A percentile compares a stretch with the other conserved stretches of the same genome.
Evolutionary conservation across 768 basidiomycete genomes (phyloP).

Genomic region (Serendipita sp.): DNA sequence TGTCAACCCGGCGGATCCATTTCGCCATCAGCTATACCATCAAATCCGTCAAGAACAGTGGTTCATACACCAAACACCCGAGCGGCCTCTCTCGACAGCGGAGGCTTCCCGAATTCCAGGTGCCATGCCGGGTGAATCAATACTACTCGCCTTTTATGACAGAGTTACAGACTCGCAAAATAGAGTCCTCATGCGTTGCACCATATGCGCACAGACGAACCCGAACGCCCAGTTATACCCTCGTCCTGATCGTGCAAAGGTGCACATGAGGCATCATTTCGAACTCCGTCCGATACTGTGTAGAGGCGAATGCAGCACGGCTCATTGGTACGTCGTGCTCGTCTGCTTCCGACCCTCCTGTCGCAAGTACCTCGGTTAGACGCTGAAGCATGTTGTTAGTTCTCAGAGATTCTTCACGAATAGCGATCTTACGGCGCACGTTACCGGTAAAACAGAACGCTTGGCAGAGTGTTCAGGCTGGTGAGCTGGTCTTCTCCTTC

Average conservation of each 20-base stretch:
- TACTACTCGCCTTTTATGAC: neutral
- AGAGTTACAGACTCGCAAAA: neutral
- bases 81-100: neutral
- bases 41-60: neutral
- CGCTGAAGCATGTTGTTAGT: neutral
- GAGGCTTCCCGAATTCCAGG: neutral
- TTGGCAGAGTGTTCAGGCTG: neutral
- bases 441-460: neutral
- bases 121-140: neutral
- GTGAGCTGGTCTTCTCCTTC: neutral
- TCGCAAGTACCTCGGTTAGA: neutral
- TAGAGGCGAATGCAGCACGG: neutral
- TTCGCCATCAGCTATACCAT: neutral
- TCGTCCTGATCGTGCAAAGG: neutral
- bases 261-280: conserved; percentile 2
- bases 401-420: neutral
- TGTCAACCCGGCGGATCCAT: neutral
- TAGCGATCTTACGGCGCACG: neutral
- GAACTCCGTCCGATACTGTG: neutral
- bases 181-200: neutral
- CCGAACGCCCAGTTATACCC: neutral
- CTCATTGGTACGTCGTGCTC: neutral
- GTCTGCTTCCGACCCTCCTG: neutral
- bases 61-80: neutral
- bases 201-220: neutral